phyloP scores from a whole-genome alignment of 2,329 filamentous ascomycete species.

The Colletotrichum scovillei region DNA sequence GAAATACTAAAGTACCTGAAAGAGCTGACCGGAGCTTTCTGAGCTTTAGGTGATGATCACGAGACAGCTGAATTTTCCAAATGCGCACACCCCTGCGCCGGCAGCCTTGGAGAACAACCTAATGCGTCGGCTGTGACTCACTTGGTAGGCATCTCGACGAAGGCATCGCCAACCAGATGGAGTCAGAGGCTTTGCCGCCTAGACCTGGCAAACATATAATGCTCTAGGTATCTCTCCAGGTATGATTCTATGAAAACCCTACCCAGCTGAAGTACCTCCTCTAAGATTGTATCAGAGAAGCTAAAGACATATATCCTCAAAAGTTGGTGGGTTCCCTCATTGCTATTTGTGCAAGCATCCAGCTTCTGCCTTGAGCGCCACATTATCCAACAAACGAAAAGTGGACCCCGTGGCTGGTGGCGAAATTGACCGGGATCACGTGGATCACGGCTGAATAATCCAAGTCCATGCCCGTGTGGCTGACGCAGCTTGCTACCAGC shows the following conservation, averaged over 20 bases:
- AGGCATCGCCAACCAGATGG: not conserved
- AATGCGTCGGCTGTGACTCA: slow-evolving; percentile 25
- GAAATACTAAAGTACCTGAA: not conserved
- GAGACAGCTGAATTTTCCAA: not conserved
- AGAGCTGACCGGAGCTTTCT: not conserved
- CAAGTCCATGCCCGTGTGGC: slow-evolving; percentile 8
- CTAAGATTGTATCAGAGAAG: not conserved
- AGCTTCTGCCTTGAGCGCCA: slow-evolving; percentile 9
- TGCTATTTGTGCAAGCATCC: slow-evolving; percentile 7
- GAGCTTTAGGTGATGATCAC: not conserved
- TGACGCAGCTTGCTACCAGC: not conserved
- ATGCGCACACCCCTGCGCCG: not conserved
- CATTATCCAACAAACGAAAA: not conserved
- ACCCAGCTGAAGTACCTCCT: slow-evolving; percentile 5
- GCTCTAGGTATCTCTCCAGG: not conserved
- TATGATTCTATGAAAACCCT: not conserved
- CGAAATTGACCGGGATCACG: slow-evolving; percentile 7
- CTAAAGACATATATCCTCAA: not conserved
- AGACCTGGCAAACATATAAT: slow-evolving; percentile 7
- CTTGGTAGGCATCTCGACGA: not conserved
- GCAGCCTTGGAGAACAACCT: slow-evolving; percentile 15
- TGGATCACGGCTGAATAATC: slow-evolving; percentile 16
- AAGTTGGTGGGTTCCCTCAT: slow-evolving; percentile 23
- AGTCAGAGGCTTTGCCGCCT: slow-evolving; percentile 27
- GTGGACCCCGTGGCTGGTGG: slow-evolving; percentile 22